These are phyloP conservation scores for Hygrophorus russula DNA, from an alignment of 768 basidiomycete genomes.

Conservation along the genomic window DNA sequence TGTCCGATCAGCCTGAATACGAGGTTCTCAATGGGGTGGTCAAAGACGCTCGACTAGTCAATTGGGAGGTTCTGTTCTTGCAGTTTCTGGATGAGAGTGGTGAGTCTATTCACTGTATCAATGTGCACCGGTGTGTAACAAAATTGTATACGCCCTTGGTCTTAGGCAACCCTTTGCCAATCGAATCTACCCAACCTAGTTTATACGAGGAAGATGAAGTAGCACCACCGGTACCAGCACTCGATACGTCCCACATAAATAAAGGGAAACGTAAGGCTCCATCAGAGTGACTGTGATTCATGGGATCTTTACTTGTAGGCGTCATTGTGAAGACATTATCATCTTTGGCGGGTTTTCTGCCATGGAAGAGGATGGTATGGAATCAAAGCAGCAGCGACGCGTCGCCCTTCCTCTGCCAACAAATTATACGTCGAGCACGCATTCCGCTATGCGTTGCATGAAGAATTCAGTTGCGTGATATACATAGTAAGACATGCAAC, in stretches of 20 bases:
- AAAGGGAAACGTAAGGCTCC: conserved; percentile 60
- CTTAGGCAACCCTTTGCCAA: conserved; percentile 47
- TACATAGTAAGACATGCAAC: conserved; percentile 12
- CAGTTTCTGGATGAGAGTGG: conserved; percentile 56
- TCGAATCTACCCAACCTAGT: conserved; percentile 46
- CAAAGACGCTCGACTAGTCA: conserved; percentile 32
- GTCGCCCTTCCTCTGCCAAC: conserved; percentile 84
- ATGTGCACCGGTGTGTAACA: conserved; percentile 11
- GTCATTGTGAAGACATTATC: too few species aligned
- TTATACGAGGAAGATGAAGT: conserved; percentile 56
- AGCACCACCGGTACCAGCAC: conserved; percentile 20
- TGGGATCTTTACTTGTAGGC: background rate
- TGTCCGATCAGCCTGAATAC: conserved; percentile 21
- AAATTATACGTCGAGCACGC: conserved; percentile 95
- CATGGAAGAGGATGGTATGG: conserved; percentile 49
- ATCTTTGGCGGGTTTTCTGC: conserved; percentile 20
- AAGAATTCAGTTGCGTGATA: background rate
- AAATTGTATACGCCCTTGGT: conserved; percentile 4
- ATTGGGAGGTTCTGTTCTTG: conserved; percentile 61
- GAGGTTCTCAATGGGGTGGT: conserved; percentile 35
- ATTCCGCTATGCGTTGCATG: conserved; percentile 50
- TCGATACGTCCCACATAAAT: conserved; percentile 21
- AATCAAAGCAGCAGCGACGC: conserved; percentile 84
- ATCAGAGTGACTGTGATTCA: conserved; percentile 8
- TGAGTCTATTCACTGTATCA: conserved; percentile 24